These are phyloP conservation scores for Xerocomus potaroensis DNA, from an alignment of 768 basidiomycete genomes.

Conservation along the genomic window DNA sequence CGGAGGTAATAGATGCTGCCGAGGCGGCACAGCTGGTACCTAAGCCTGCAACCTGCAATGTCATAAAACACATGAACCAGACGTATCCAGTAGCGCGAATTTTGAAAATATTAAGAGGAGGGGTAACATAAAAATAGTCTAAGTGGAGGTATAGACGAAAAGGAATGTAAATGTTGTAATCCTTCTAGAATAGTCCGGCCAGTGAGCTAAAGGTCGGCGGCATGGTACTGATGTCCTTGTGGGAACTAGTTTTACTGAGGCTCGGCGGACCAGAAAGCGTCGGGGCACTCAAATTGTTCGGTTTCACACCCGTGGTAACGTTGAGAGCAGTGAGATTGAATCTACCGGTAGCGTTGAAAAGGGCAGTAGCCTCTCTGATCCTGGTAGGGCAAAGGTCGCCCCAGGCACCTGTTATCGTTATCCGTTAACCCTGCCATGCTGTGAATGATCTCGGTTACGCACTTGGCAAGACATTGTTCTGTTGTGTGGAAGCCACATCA, in stretches of 20 bases:
- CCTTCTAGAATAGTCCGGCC: not conserved
- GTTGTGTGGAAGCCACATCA: constrained; percentile 13
- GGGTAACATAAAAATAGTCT: not conserved
- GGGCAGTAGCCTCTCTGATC: constrained; percentile 13
- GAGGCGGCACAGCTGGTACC: not conserved
- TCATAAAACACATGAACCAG: too few species aligned
- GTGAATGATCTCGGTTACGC: constrained; percentile 1
- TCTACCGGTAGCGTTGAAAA: constrained; percentile 14
- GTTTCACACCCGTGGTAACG: not conserved
- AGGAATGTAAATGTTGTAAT: not conserved
- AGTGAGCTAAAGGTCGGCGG: constrained; percentile 11
- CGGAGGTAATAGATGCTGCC: too few species aligned
- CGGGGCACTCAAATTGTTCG: not conserved
- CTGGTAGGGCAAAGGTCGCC: constrained; percentile 16
- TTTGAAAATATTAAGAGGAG: not conserved
- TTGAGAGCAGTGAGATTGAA: constrained; percentile 18
- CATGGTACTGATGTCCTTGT: constrained; percentile 17
- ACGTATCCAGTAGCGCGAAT: not conserved
- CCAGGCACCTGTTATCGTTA: constrained; percentile 14
- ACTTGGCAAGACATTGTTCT: constrained; percentile 18
- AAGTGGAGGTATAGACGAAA: constrained; percentile 1
- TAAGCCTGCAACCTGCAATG: not conserved
- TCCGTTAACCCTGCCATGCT: not conserved
- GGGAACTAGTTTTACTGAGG: constrained; percentile 4
- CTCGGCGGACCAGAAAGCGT: constrained; percentile 1